Conservation (phyloP, 1,139 yeast genomes). For the Blastobotrys persicus region DNA sequence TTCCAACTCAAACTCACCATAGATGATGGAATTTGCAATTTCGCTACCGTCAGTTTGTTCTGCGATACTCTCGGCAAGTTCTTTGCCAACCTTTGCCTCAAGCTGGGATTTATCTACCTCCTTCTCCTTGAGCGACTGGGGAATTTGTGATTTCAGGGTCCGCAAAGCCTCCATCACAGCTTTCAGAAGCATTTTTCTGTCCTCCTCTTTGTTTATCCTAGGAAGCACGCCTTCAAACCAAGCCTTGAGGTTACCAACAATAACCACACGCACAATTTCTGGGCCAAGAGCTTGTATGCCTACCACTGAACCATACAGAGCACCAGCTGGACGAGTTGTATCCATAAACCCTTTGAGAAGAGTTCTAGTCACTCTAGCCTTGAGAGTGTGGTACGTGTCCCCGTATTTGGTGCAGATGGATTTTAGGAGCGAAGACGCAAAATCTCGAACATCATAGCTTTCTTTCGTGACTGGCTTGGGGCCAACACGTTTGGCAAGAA, state of each 20-base stretch:
- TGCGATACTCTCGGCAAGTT: constrained; percentile 51
- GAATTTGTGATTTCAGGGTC: constrained; percentile 30
- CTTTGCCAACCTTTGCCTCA: constrained; percentile 58
- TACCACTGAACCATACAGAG: constrained; percentile 87
- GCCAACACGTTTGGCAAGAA: constrained; percentile 89
- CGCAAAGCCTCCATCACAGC: constrained; percentile 37
- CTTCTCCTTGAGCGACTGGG: constrained; percentile 19
- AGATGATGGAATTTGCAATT: constrained; percentile 68
- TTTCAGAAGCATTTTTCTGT: constrained; percentile 26
- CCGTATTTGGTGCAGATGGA: constrained; percentile 78
- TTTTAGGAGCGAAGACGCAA: constrained; percentile 80
- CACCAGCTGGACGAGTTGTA: constrained; percentile 72
- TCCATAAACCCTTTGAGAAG: constrained; percentile 87
- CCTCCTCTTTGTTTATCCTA: constrained; percentile 30
- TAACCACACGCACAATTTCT: constrained; percentile 81
- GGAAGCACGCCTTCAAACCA: constrained; percentile 51
- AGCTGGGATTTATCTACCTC: constrained; percentile 44
- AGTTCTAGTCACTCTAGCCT: constrained; percentile 93
- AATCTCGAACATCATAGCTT: constrained; percentile 61
- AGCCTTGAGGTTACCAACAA: constrained; percentile 78
- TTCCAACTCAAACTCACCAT: constrained; percentile 53
- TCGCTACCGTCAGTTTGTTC: constrained; percentile 54
- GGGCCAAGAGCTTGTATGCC: constrained; percentile 83
- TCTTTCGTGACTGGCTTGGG: constrained; percentile 38
- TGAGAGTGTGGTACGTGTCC: constrained; percentile 80